Percentiles rank a stretch among this genome's conserved stretches.
These are phyloP conservation scores for Suillus bovinus DNA, from an alignment of 768 basidiomycete species.

Conservation along the genomic window DNA sequence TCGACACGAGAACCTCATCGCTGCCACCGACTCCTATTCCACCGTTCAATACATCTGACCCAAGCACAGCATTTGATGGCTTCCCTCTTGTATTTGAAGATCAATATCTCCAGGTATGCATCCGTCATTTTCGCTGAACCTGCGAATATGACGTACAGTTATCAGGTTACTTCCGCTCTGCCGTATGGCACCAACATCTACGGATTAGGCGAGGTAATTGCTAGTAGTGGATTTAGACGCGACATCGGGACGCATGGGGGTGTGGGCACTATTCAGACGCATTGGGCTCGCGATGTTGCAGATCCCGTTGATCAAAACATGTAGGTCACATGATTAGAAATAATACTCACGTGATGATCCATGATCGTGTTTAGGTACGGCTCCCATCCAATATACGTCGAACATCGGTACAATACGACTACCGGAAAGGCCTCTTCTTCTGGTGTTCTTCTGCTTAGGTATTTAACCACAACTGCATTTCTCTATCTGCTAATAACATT, in stretches of 20 bases:
- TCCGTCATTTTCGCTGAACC: not conserved
- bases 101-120: constrained; percentile 67
- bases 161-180: constrained; percentile 62
- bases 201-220: constrained; percentile 73
- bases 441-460: constrained; percentile 77
- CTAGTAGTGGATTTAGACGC: constrained; percentile 68
- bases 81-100: constrained; percentile 79
- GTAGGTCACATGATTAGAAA: constrained; percentile 36
- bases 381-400: constrained; percentile 70
- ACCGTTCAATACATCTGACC: constrained; percentile 52
- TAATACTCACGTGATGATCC: not conserved
- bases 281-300: constrained; percentile 63
- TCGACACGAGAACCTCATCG: constrained; percentile 67
- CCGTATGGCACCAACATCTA: constrained; percentile 72
- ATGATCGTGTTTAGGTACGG: constrained; percentile 51
- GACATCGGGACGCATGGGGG: constrained; percentile 52
- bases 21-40: constrained; percentile 60
- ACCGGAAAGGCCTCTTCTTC: constrained; percentile 60
- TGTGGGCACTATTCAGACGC: constrained; percentile 60
- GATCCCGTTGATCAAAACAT: constrained; percentile 70
- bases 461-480: constrained; percentile 9
- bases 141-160: not conserved
- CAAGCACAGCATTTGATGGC: constrained; percentile 56
- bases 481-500: constrained; percentile 9
- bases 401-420: constrained; percentile 62